phyloP scores from a whole-genome alignment of 306 rosid species.

The Casuarina equisetifolia region DNA sequence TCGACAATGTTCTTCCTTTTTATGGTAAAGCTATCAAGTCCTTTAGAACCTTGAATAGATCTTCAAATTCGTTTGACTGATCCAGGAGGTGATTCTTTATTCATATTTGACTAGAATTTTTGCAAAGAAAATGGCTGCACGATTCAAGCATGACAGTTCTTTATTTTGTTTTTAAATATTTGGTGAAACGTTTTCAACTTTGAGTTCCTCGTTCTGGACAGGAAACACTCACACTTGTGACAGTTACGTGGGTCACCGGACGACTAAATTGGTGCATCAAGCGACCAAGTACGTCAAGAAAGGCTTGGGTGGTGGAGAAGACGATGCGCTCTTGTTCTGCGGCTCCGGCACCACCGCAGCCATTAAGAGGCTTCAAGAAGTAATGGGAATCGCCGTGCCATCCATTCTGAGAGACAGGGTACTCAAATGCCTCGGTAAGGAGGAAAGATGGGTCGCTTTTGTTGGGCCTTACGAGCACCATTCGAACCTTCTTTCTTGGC shows the following conservation, averaged over 20 bases:
- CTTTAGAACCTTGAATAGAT: too few relatives aligned
- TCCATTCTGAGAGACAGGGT: constrained; percentile 58
- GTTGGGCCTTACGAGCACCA: constrained; percentile 90
- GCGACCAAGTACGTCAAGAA: constrained; percentile 57
- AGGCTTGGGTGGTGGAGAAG: constrained; percentile 65
- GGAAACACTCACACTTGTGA: constrained; percentile 82
- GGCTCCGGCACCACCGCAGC: constrained; percentile 86
- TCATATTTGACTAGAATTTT: too few relatives aligned
- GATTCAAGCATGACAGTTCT: too few relatives aligned
- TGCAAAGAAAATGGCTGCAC: too few relatives aligned
- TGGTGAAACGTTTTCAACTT: too few relatives aligned
- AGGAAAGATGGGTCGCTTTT: constrained; percentile 82
- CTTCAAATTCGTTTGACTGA: too few relatives aligned
- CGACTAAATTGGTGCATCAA: constrained; percentile 62
- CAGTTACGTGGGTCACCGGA: constrained; percentile 67
- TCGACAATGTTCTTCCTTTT: constrained; percentile 65
- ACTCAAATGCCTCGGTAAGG: constrained; percentile 20
- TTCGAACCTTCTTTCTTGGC: constrained; percentile 85
- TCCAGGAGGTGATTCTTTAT: too few relatives aligned
- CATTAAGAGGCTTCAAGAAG: constrained; percentile 81
- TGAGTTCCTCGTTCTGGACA: background rate
- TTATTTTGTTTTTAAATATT: too few relatives aligned
- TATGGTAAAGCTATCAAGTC: constrained; percentile 45
- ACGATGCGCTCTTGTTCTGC: constrained; percentile 61
- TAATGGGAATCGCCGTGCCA: constrained; percentile 67